Conservation (phyloP, 768 basidiomycete genomes). For the Infundibulicybe gibba region DNA sequence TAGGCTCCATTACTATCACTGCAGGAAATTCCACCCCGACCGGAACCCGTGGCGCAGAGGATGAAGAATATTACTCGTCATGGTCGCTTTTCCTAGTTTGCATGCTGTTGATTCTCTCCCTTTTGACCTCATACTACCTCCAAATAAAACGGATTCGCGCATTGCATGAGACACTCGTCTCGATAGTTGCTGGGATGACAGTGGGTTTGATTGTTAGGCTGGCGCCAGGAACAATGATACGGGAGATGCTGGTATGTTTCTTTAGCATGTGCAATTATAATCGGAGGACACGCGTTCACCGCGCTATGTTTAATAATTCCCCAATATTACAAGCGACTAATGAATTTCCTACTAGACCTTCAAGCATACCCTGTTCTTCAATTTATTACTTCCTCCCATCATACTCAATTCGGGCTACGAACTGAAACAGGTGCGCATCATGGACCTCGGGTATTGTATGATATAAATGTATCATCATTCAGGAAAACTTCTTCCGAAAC, state of each 20-base stretch:
- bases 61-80: conserved; percentile 88
- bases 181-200: conserved; percentile 94
- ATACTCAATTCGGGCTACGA: conserved; percentile 98
- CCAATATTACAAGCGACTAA: not conserved
- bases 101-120: conserved; percentile 86
- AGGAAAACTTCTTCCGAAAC: conserved; percentile 99
- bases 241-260: conserved; percentile 90
- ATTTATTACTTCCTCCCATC: conserved; percentile 95
- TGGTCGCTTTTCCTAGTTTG: conserved; percentile 95
- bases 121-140: conserved; percentile 96
- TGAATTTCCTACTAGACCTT: conserved; percentile 60
- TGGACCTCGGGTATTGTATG: not conserved
- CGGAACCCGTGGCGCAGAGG: conserved; percentile 47
- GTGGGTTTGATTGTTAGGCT: conserved; percentile 90
- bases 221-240: conserved; percentile 89
- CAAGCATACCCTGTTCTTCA: conserved; percentile 97
- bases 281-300: no score
- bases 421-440: conserved; percentile 76
- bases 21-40: conserved; percentile 26
- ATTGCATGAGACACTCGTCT: conserved; percentile 93
- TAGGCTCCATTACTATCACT: conserved; percentile 29
- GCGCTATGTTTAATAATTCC: not conserved
- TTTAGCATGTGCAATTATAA: not conserved
- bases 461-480: conserved; percentile 9
- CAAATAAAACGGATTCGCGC: conserved; percentile 96